Conservation (phyloP, 306 rosid genomes). For the Inga oerstediana region DNA sequence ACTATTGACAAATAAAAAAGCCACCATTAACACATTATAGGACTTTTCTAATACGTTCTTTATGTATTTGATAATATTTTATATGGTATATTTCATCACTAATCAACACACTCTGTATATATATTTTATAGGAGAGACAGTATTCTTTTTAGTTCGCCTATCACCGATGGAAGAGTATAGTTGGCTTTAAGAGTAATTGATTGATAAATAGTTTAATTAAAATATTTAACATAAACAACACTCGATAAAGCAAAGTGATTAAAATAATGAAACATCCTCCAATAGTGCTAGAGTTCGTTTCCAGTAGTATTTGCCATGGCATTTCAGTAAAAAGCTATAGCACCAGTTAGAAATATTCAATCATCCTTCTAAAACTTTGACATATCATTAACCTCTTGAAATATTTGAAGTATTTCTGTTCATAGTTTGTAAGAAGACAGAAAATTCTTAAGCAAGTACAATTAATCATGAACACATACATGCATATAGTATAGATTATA, state of each 20-base stretch:
- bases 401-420: neutral
- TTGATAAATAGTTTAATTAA: too few species aligned
- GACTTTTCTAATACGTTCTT: too few species aligned
- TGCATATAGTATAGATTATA: neutral
- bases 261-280: neutral
- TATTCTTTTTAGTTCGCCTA: too few species aligned
- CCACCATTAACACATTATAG: too few species aligned
- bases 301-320: neutral
- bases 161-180: too few species aligned
- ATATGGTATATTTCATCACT: too few species aligned
- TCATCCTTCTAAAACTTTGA: neutral
- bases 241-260: neutral
- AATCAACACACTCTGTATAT: too few species aligned
- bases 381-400: neutral
- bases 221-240: too few species aligned
- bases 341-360: neutral
- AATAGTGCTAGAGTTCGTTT: neutral
- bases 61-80: too few species aligned
- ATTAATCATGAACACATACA: neutral
- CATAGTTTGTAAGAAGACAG: neutral
- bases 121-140: too few species aligned
- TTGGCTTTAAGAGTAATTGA: too few species aligned
- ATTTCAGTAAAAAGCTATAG: neutral
- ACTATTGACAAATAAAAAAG: too few species aligned
- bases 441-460: neutral